Evolutionary conservation across 2,329 filamentous ascomycete species (phyloP), one percentile per base, ranked within the genome.

Genomic region (Penicillium crustosum): DNA sequence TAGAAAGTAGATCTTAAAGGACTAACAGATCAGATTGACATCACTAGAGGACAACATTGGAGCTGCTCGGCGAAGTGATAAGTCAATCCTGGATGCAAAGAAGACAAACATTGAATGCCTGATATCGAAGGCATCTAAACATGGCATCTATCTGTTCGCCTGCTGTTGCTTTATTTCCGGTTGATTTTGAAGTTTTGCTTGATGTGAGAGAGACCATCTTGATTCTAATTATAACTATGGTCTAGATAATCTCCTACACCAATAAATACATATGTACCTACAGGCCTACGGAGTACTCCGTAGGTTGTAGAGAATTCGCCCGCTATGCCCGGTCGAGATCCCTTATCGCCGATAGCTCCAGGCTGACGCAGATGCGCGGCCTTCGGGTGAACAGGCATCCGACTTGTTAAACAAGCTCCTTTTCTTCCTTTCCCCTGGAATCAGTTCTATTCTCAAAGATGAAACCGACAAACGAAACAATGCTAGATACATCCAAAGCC

Each of bases 401-500:
- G 49, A 13, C 31, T 12, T 17, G n/a, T 10, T 19, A 15, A 38
- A 36, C 10, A 47, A 9, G 29, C 12, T 33, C 17, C n/a, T 35
- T 36, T 29, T 15, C 4, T 43, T 35, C 8, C 17, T 29, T 31
- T 25, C 17, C 23, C n/a, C 8, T 55, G 8, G n/a, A 36, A 35
- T 53, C 15, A 15, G 6, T 25, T 17, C 7, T 21, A 10, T 35
- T 45, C 29, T 36, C 13, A 33, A n/a, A n/a, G 17, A 45, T 27
- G 15, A 17, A 21, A 21, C 12, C 50, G 47, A 43, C 29, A 38
- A 48, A 41, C 10, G 17, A 23, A 43, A 52, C 27, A 23, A 66
- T 63, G 61, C 21, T 49, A 9, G 53, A 53, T 29, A 43, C 57
- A 35, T 58, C 57, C 4, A 66, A 68, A 56, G 73, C 78, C 31